Base-by-base conservation (phyloP, 23 red algal species). In the Pyropia yezoensis region DNA sequence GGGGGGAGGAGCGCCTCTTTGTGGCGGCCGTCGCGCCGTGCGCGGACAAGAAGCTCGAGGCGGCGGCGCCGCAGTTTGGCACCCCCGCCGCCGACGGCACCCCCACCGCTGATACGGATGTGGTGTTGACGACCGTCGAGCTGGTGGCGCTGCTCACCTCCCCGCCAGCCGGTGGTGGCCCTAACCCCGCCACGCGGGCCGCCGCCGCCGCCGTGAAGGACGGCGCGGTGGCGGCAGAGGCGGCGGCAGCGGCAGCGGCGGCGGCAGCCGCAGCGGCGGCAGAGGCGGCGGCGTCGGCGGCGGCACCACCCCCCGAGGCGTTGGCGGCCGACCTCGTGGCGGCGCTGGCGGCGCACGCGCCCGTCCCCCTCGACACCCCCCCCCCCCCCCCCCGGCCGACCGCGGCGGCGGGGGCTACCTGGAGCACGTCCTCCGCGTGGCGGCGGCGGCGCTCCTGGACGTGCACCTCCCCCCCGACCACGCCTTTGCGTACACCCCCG, bases 31-130 rank as follows among this genome's bases (percentile, higher is more conserved):
- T 95, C 7, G 76, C 76, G 66, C 90, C 75, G 23, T 95, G 90
- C 53, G 70, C 73, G 64, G 90, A 95, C 49, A 95, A 88, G 54
- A 95, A 95, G 59, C 51, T 95, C 22, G 90, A 95, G 67, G 82
- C 80, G 1, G 67, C 49, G 60, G 27, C 76, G 19, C 71, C 73
- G 20, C 75, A 86, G 39, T 76, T 81, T 59, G 61, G 45, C 19
- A 16, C 60, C 70, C 16, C 50, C 14, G 51, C 75, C 49, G 25
- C 18, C 9, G 30, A 63, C 13, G 71, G 49, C 55, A 32, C n/a
- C 9, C 28, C n/a, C 20, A 7, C 34, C 49, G 65, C 18, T n/a
- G 75, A 87, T 3, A 57, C 75, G 14, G 75, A 64, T 15, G 80
- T 65, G 52, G 90, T 95, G 25, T 56, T 95, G 51, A 87, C 90